Conservation (phyloP, 1,284 basidiomycete genomes). For the Blastosporella zonata region DNA sequence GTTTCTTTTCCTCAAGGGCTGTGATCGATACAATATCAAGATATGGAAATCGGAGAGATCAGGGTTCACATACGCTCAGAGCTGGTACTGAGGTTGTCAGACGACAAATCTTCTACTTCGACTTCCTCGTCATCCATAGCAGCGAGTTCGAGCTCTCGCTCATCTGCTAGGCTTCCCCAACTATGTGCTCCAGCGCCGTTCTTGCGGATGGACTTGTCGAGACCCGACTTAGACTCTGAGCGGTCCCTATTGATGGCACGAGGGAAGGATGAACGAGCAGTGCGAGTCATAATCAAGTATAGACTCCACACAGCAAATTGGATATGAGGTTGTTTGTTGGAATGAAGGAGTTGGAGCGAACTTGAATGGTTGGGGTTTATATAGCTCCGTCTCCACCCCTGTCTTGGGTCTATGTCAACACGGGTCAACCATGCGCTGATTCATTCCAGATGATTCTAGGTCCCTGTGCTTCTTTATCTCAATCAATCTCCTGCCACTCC, state of each 20-base stretch:
- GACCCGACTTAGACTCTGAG: constrained; percentile 73
- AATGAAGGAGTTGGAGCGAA: constrained; percentile 2
- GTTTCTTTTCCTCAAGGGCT: constrained; percentile 27
- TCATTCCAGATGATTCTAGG: constrained; percentile 19
- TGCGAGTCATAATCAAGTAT: constrained; percentile 63
- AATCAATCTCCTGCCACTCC: neutral
- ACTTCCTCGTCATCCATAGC: constrained; percentile 18
- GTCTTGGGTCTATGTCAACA: constrained; percentile 19
- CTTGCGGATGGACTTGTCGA: constrained; percentile 74
- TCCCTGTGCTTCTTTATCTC: neutral
- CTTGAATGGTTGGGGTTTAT: constrained; percentile 14
- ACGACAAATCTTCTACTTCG: constrained; percentile 25
- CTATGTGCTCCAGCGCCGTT: constrained; percentile 77
- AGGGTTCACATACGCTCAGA: constrained; percentile 16
- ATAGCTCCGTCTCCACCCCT: constrained; percentile 18
- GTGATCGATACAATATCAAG: constrained; percentile 2
- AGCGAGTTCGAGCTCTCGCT: constrained; percentile 45
- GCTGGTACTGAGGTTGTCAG: constrained; percentile 19
- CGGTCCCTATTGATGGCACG: constrained; percentile 78
- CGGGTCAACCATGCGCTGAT: constrained; percentile 12
- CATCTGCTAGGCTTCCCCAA: constrained; percentile 75
- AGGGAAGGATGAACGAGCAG: constrained; percentile 69
- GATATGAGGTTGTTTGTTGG: constrained; percentile 1
- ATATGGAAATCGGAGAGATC: constrained; percentile 12
- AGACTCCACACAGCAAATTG: neutral